These are phyloP conservation scores for Volvariella surrecta DNA, from an alignment of 1,284 basidiomycete species.

Conservation along the genomic window DNA sequence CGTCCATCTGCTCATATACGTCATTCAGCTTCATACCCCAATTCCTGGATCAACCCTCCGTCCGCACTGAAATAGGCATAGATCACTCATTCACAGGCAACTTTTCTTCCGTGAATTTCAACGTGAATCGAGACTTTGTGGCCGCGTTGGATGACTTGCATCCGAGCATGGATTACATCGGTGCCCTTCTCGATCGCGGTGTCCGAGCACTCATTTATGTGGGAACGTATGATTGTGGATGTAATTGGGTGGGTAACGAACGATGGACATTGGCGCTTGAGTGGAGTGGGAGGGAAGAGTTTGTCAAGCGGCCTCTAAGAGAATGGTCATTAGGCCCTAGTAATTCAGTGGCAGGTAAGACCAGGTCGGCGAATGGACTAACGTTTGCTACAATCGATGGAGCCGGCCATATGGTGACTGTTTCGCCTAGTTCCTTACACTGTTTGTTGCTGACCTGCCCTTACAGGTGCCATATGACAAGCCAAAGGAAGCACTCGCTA, in stretches of 20 bases:
- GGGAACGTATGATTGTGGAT: slow-evolving; percentile 67
- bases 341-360: slow-evolving; percentile 41
- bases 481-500: slow-evolving; percentile 37
- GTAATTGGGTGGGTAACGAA: slow-evolving; percentile 64
- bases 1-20: slow-evolving; percentile 1
- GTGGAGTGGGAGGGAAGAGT: slow-evolving; percentile 50
- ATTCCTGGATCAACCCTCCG: slow-evolving; percentile 48
- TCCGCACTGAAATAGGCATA: slow-evolving; percentile 53
- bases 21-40: slow-evolving; percentile 32
- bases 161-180: slow-evolving; percentile 46
- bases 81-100: slow-evolving; percentile 34
- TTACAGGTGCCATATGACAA: slow-evolving; percentile 46
- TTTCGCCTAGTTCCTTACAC: background rate
- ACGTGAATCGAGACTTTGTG: slow-evolving; percentile 34
- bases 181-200: slow-evolving; percentile 66
- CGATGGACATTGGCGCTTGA: slow-evolving; percentile 50
- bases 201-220: slow-evolving; percentile 73
- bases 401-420: slow-evolving; percentile 49
- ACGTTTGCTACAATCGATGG: slow-evolving; percentile 48
- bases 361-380: slow-evolving; percentile 41
- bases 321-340: slow-evolving; percentile 40
- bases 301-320: slow-evolving; percentile 32
- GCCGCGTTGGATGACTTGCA: slow-evolving; percentile 31
- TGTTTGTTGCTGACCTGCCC: background rate
- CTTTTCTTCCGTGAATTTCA: slow-evolving; percentile 39